Evolutionary conservation across 768 basidiomycete genomes (phyloP).

Genomic region (Neoboletus brunneissimus): DNA sequence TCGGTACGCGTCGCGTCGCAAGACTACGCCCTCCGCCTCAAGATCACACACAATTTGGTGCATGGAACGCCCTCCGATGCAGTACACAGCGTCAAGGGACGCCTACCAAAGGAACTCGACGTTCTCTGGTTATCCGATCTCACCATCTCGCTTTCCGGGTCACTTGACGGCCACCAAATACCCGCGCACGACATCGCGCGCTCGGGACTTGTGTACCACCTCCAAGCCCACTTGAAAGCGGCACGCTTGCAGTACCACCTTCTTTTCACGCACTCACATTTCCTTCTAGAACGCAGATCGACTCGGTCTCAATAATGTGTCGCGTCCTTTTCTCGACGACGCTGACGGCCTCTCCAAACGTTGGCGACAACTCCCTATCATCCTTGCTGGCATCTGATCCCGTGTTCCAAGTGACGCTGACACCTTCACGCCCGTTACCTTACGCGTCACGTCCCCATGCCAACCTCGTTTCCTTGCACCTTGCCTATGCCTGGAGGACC

Average conservation of each 20-base stretch:
- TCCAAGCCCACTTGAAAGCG: constrained; percentile 49
- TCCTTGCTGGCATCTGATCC: constrained; percentile 6
- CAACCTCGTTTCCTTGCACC: constrained; percentile 37
- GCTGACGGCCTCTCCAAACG: constrained; percentile 41
- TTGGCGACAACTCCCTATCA: constrained; percentile 23
- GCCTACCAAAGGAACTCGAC: constrained; percentile 41
- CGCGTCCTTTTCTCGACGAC: constrained; percentile 48
- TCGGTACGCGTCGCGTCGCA: constrained; percentile 44
- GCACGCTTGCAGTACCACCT: constrained; percentile 31
- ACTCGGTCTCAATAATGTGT: constrained; percentile 58
- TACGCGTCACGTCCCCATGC: constrained; percentile 25
- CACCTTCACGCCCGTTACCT: constrained; percentile 37
- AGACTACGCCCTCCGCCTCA: constrained; percentile 44
- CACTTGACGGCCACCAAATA: constrained; percentile 43
- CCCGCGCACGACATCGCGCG: constrained; percentile 38
- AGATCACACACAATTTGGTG: constrained; percentile 44
- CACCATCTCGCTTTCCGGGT: constrained; percentile 52
- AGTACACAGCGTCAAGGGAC: constrained; percentile 33
- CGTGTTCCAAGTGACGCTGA: constrained; percentile 37
- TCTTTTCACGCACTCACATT: constrained; percentile 11
- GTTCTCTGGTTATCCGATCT: constrained; percentile 50
- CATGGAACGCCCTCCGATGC: constrained; percentile 31
- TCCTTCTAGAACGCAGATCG: constrained; percentile 52
- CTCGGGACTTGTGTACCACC: constrained; percentile 51
- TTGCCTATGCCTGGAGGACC: constrained; percentile 41